phyloP scores from a whole-genome alignment of 1,284 basidiomycete species.

The Papiliotrema nemorosa region DNA sequence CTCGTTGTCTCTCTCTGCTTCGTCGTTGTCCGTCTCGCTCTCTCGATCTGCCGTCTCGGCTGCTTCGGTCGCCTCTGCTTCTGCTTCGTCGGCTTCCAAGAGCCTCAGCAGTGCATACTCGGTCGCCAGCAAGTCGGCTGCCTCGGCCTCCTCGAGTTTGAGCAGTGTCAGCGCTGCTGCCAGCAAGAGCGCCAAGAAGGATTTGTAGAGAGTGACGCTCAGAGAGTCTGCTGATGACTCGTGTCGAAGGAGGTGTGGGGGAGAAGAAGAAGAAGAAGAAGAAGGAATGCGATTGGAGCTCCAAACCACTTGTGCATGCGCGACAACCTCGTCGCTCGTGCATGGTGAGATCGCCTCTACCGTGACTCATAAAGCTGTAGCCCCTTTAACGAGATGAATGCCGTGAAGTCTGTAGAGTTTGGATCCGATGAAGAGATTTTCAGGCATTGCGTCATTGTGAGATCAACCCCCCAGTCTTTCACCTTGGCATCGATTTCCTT shows the following conservation, averaged over 20 bases:
- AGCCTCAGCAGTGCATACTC: conserved; percentile 36
- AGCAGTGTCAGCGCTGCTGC: conserved; percentile 25
- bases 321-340: no score
- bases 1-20: conserved; percentile 33
- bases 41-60: conserved; percentile 32
- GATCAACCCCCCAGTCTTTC: no score
- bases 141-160: conserved; percentile 28
- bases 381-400: neutral
- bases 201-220: conserved; percentile 22
- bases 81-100: conserved; percentile 21
- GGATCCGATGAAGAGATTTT: no score
- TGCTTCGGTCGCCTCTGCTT: conserved; percentile 34
- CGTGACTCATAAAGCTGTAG: neutral
- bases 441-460: no score
- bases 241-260: no score
- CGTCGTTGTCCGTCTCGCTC: conserved; percentile 26
- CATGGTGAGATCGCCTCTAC: no score
- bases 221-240: no score
- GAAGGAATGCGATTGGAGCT: neutral
- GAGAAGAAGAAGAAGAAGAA: neutral
- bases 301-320: neutral
- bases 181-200: conserved; percentile 31
- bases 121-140: conserved; percentile 50
- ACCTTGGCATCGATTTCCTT: no score
- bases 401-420: no score